Conservation (phyloP, 768 basidiomycete species). For the Hortiboletus flavorubellus region DNA sequence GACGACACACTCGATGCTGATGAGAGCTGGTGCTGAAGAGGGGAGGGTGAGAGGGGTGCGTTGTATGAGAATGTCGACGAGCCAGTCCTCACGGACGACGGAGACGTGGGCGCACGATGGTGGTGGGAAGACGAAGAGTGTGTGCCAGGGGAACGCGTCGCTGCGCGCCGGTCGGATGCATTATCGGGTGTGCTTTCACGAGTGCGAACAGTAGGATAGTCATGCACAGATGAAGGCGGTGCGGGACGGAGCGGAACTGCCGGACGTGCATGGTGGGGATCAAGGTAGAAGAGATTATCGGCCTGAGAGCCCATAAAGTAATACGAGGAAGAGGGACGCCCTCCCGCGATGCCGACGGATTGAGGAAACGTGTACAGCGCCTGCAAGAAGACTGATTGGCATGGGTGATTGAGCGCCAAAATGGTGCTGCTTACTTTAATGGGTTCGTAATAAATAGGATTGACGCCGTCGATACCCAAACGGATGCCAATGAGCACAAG, state of each 20-base stretch:
- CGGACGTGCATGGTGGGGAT: constrained; percentile 76
- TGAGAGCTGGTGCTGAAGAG: constrained; percentile 63
- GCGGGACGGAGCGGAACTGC: constrained; percentile 66
- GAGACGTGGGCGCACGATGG: constrained; percentile 42
- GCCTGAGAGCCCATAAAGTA: constrained; percentile 95
- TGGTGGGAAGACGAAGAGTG: constrained; percentile 27
- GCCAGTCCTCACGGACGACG: constrained; percentile 49
- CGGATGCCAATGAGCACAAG: constrained; percentile 83
- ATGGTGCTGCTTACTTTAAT: constrained; percentile 51
- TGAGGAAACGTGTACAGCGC: constrained; percentile 90
- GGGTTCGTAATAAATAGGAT: constrained; percentile 90
- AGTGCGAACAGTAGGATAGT: constrained; percentile 20
- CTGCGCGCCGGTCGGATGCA: constrained; percentile 25
- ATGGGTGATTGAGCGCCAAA: neutral
- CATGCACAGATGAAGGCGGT: constrained; percentile 28
- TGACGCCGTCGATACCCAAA: constrained; percentile 89
- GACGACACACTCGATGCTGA: constrained; percentile 34
- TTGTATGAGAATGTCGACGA: constrained; percentile 55
- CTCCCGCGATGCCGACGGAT: constrained; percentile 94
- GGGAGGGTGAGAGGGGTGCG: constrained; percentile 58
- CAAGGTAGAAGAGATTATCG: constrained; percentile 80
- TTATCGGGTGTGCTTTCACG: constrained; percentile 33
- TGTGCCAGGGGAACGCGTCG: constrained; percentile 24
- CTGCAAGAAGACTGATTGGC: constrained; percentile 37
- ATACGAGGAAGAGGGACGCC: constrained; percentile 94